Base-by-base conservation (phyloP, 139 green algal species). In the Chlamydomonas sp. region DNA sequence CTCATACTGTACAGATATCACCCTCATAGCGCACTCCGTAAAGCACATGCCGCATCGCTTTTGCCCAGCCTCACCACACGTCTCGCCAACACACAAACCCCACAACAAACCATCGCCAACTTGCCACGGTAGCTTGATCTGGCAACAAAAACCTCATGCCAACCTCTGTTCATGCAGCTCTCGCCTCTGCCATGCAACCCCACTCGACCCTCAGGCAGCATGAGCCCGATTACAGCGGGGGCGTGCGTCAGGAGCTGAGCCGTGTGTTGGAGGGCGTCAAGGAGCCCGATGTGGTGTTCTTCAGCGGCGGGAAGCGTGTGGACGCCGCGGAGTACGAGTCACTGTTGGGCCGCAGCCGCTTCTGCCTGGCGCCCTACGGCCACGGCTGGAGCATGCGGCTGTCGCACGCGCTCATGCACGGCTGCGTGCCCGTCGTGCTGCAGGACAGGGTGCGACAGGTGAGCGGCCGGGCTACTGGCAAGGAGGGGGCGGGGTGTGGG, bases 311-410 rank as follows among this genome's bases (percentile, higher is more conserved):
- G 49, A 63, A 77, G 63, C 62, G 59, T 18, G 67, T 81, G 63
- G 4, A 3, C 57, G n/a, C n/a, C 0, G 16, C 31, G 0, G 78
- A 90, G 9, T 88, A 92, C 58, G 80, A 83, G 68, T 68, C 76
- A 16, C 67, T 86, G 18, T 63, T 86, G 76, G 67, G 64, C 18
- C 67, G 62, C 1, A 69, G 72, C 10, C 85, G 85, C 68, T 92
- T 90, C 80, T 92, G 89, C 63, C 57, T 92, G 60, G 89, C 85
- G 12, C 79, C 85, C 3, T 90, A 89, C 62, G 89, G 89, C 58
- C 85, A 92, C 63, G 89, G 89, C 66, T 92, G 80, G 80, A 85
- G 89, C 80, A 90, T 92, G 67, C 79, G 89, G 10, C 68, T 92
- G 7, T 77, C 49, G 12, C 85, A 88, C 7, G 86, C 86, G 49